Base-by-base conservation (phyloP, 2,329 filamentous ascomycete genomes). In the Penicillium italicum region DNA sequence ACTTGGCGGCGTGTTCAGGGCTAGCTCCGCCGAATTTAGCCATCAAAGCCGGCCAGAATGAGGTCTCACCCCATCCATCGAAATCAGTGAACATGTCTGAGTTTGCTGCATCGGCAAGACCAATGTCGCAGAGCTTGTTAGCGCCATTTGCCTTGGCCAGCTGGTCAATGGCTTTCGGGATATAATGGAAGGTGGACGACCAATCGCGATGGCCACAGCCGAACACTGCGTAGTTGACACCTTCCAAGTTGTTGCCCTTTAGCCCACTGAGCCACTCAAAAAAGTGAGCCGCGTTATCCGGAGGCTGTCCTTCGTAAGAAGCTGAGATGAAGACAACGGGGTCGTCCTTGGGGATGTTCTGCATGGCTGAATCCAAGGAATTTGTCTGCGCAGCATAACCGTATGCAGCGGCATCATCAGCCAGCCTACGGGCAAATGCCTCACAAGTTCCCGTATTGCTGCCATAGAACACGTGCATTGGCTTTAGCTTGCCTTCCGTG, bases 401-500 rank as follows among this genome's bases (percentile, higher is more conserved):
- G 62, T 84, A 83, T 3, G 70, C 69, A 2, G 76, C 64, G 0
- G 86, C 86, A 64, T 85, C 81, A 9, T 79, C 76, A 0, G 85
- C 85, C 11, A 91, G 69, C 28, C 82, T 77, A 59, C 86, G 81
- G 1, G 88, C 85, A 43, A 91, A 78, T 1, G 84, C 79, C 69
- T 91, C 86, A 68, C 88, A 91, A 1, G 88, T 91, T 0, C 88
- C 88, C 2, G 84, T 85, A 66, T 90, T 90, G 18, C 85, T 88
- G 2, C 89, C 89, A 65, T 89, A 91, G 41, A 86, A 81, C 20
- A 92, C 81, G n/a, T 81, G 81, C 60, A 92, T 76, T 1, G 78
- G 76, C 60, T 79, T 79, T 24, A 69, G 61, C 16, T 68, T 52
- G 4, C 53, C 58, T 41, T 50, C 51, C 4, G 45, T 44, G n/a